Evolutionary conservation across 805 yeast genomes (phyloP), one percentile per base, ranked within the genome.

Genomic region (Hagleromyces aurorensis): DNA sequence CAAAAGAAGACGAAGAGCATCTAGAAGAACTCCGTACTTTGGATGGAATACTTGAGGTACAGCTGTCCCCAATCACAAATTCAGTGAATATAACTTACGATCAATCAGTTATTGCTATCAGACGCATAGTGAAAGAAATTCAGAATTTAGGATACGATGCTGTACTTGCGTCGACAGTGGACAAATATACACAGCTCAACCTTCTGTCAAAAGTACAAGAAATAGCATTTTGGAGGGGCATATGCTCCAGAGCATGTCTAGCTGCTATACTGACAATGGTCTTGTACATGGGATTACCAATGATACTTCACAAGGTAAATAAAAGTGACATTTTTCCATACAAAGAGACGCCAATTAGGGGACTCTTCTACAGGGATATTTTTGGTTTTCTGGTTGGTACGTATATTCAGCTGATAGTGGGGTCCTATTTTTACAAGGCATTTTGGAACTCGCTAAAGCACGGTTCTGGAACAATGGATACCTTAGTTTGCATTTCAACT

Each of bases 381-480:
- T 65, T 72, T 4, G 95, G 96, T 0, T 44, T 84, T 3, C 74
- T 71, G 40, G 44, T 81, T 26, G 79, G 79, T 16, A 70, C 81
- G 2, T 44, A 82, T 16, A 45, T 85, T 8, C 75, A 79, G 49
- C 59, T 82, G 8, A 47, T 44, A 40, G 59, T 85, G n/a, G 96
- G 94, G 0, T 44, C 60, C 5, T 63, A 68, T 19, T 91, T 86
- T 48, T 75, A 75, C 55, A 59, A 55, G 27, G 78, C 83, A 33
- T 72, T 91, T 6, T 66, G 58, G 49, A 69, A 68, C 19, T 78
- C 94, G 5, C 35, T 86, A 13, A 64, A 64, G 30, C 86, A 82
- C 46, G 69, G 76, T 5, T 75, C 83, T 14, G 78, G 78, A 7
- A 85, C 89, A 6, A 93, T 91, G 98, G 98, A 91, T 56, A 81